Conservation (phyloP, 495 filamentous ascomycete species). For the Trichoderma reesei region DNA sequence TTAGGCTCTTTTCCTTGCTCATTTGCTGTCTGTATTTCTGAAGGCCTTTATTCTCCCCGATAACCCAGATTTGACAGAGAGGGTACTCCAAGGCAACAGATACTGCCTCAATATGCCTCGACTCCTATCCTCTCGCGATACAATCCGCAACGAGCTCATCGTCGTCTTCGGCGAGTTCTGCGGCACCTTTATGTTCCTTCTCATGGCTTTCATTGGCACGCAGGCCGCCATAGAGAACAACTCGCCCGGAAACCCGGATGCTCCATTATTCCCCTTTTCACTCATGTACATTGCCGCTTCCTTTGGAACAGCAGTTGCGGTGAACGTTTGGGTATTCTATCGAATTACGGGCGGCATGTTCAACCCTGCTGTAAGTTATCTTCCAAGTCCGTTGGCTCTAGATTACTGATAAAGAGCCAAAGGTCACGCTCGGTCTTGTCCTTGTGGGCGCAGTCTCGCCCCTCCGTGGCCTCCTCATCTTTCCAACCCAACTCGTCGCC, state of each 20-base stretch:
- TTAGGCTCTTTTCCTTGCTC: not conserved
- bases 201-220: conserved; percentile 49
- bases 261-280: conserved; percentile 16
- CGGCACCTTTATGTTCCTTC: conserved; percentile 62
- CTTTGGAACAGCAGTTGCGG: conserved; percentile 57
- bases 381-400: not conserved
- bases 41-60: not conserved
- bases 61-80: not conserved
- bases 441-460: conserved; percentile 38
- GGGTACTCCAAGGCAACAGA: not conserved
- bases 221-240: conserved; percentile 16
- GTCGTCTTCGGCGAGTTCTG: conserved; percentile 51
- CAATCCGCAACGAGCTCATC: conserved; percentile 31
- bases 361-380: conserved; percentile 12
- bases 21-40: not conserved
- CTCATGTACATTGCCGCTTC: conserved; percentile 53
- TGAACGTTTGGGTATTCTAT: conserved; percentile 67
- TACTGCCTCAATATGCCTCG: not conserved
- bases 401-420: not conserved
- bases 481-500: conserved; percentile 39
- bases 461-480: conserved; percentile 32
- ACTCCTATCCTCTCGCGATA: not conserved
- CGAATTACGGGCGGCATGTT: conserved; percentile 23
- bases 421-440: conserved; percentile 35
- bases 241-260: conserved; percentile 13